These are phyloP conservation scores for Termitomyces sp. DNA, from an alignment of 768 basidiomycete species.

Conservation along the genomic window DNA sequence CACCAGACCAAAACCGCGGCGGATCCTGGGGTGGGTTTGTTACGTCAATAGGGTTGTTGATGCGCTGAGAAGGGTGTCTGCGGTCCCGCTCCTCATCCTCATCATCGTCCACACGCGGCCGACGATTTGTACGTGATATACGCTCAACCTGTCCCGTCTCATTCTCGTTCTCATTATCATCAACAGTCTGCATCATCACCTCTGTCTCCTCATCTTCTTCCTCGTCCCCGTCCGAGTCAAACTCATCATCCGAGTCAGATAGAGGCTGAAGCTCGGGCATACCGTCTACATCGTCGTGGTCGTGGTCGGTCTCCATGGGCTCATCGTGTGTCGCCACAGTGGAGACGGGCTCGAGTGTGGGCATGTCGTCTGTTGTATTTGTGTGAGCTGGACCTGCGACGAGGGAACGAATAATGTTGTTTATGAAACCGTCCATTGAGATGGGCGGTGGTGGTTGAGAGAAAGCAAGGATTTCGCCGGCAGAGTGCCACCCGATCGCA, in stretches of 20 bases:
- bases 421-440: conserved; percentile 5
- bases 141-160: too few relatives aligned
- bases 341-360: too few relatives aligned
- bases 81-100: conserved; percentile 58
- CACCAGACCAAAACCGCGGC: conserved; percentile 5
- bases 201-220: conserved; percentile 13
- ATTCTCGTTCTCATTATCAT: conserved; percentile 23
- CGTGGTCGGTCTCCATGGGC: neutral
- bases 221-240: conserved; percentile 20
- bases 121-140: conserved; percentile 31
- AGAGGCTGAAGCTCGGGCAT: conserved; percentile 41
- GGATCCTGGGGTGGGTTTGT: conserved; percentile 13
- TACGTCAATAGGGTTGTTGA: conserved; percentile 20
- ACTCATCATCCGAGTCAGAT: conserved; percentile 31
- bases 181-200: conserved; percentile 23
- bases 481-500: neutral
- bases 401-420: conserved; percentile 7
- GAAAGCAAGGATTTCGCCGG: neutral
- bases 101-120: conserved; percentile 60
- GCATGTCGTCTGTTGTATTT: neutral
- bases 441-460: neutral
- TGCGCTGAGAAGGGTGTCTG: conserved; percentile 63
- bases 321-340: neutral
- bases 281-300: conserved; percentile 30
- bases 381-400: neutral